These are phyloP conservation scores for Stemphylium lycopersici DNA, from an alignment of 2,329 filamentous ascomycete species.

Conservation along the genomic window DNA sequence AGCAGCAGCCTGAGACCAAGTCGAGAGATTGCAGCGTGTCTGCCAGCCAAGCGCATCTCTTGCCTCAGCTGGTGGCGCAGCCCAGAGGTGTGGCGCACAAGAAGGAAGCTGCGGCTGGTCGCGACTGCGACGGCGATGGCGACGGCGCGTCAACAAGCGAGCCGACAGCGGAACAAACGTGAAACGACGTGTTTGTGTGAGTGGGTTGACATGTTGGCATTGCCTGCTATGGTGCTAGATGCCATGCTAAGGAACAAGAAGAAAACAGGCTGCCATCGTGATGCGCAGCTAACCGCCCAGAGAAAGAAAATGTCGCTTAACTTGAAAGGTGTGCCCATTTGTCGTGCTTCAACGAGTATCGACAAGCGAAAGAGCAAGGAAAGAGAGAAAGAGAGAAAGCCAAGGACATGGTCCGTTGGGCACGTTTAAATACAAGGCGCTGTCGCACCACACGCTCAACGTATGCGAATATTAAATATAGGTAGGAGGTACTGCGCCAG, in stretches of 20 bases:
- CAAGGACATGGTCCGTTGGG: conserved; percentile 13
- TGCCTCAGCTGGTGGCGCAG: neutral
- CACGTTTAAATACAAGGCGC: conserved; percentile 25
- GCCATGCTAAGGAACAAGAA: neutral
- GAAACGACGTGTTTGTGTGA: neutral
- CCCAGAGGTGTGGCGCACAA: neutral
- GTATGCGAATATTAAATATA: conserved; percentile 7
- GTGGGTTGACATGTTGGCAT: conserved; percentile 9
- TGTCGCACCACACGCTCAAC: conserved; percentile 18
- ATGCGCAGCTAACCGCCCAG: conserved; percentile 12
- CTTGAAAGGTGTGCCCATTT: conserved; percentile 17
- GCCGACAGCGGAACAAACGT: neutral
- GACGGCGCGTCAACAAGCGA: neutral
- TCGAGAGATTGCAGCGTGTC: neutral
- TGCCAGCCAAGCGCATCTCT: neutral
- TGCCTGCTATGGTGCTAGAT: conserved; percentile 11
- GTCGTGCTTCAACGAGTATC: conserved; percentile 21
- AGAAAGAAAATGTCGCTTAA: conserved; percentile 16
- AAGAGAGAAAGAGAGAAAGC: conserved; percentile 11
- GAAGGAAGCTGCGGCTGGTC: neutral
- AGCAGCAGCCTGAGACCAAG: neutral
- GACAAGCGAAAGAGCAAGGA: conserved; percentile 19
- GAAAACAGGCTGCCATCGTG: conserved; percentile 3
- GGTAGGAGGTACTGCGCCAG: conserved; percentile 16
- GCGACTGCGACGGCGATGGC: too few species aligned